phyloP scores from a whole-genome alignment of 768 basidiomycete genomes.

The Naganishia vaughanmartiniae region DNA sequence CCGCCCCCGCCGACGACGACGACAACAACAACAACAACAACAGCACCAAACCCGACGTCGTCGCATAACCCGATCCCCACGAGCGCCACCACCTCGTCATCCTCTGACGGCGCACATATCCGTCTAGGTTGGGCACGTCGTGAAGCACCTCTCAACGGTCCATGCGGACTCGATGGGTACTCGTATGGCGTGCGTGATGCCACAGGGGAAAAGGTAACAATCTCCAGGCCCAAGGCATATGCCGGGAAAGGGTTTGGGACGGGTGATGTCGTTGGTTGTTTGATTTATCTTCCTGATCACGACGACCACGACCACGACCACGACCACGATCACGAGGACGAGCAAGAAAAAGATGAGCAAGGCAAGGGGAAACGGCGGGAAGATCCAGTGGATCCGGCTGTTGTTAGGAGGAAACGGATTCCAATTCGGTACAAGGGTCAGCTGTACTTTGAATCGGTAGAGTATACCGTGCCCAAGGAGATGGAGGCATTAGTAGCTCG shows the following conservation, averaged over 20 bases:
- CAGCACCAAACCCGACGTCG: no score
- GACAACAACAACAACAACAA: no score
- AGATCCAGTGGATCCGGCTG: slow-evolving; percentile 63
- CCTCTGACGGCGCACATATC: slow-evolving; percentile 72
- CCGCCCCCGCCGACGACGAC: no score
- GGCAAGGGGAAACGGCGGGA: not conserved
- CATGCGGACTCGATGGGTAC: slow-evolving; percentile 89
- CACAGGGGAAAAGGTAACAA: slow-evolving; percentile 82
- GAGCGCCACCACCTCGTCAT: not conserved
- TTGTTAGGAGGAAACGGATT: slow-evolving; percentile 81
- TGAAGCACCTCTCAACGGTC: slow-evolving; percentile 89
- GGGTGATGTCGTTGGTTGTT: slow-evolving; percentile 89
- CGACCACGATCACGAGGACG: not conserved
- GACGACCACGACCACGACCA: not conserved
- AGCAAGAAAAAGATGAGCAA: not conserved
- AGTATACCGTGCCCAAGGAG: slow-evolving; percentile 84
- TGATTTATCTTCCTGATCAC: slow-evolving; percentile 71
- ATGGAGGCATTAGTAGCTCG: slow-evolving; percentile 84
- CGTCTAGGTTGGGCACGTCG: slow-evolving; percentile 87
- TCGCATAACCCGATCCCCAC: not conserved
- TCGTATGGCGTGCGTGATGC: slow-evolving; percentile 88
- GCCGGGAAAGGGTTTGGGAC: slow-evolving; percentile 65
- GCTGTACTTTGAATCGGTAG: slow-evolving; percentile 89
- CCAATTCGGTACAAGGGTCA: slow-evolving; percentile 95
- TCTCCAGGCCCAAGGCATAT: slow-evolving; percentile 77